Evolutionary conservation across 257 asterid species (phyloP).

Genomic region (Solanum paucissectum): DNA sequence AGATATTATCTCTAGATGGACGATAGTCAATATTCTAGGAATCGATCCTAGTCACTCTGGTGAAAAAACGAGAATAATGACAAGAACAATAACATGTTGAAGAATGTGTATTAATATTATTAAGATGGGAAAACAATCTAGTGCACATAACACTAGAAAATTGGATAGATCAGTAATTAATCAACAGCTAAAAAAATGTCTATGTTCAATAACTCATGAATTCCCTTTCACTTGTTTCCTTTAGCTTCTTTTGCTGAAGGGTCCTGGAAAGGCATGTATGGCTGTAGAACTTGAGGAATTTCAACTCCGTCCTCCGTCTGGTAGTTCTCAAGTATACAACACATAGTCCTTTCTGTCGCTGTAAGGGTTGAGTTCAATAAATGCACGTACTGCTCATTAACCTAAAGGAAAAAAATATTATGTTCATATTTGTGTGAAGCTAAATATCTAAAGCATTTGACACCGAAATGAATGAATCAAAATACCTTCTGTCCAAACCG

Average conservation of each 20-base stretch:
- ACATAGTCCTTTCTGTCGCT: constrained; percentile 93
- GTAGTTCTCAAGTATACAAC: constrained; percentile 82
- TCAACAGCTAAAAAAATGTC: too few relatives aligned
- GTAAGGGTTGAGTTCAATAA: constrained; percentile 87
- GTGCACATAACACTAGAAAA: too few relatives aligned
- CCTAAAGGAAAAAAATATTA: constrained; percentile 29
- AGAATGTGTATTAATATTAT: too few relatives aligned
- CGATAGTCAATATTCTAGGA: too few relatives aligned
- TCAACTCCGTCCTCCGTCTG: constrained; percentile 86
- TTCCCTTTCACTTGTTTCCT: constrained; percentile 43
- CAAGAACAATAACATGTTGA: too few relatives aligned
- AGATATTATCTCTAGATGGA: too few relatives aligned
- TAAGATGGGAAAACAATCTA: too few relatives aligned
- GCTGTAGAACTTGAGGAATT: constrained; percentile 60
- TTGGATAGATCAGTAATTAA: too few relatives aligned
- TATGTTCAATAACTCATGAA: too few relatives aligned
- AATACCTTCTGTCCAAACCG: constrained; percentile 83
- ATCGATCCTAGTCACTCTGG: too few relatives aligned
- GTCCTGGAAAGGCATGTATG: constrained; percentile 53
- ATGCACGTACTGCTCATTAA: constrained; percentile 76
- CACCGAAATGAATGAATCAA: not conserved
- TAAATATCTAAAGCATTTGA: not conserved
- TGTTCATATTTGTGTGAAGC: not conserved
- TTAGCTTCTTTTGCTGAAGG: constrained; percentile 35
- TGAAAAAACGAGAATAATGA: too few relatives aligned